Percentiles rank a stretch among this genome's conserved stretches.
Evolutionary conservation across 441 rosid genomes (phyloP).

Genomic region (Gossypium aridum): DNA sequence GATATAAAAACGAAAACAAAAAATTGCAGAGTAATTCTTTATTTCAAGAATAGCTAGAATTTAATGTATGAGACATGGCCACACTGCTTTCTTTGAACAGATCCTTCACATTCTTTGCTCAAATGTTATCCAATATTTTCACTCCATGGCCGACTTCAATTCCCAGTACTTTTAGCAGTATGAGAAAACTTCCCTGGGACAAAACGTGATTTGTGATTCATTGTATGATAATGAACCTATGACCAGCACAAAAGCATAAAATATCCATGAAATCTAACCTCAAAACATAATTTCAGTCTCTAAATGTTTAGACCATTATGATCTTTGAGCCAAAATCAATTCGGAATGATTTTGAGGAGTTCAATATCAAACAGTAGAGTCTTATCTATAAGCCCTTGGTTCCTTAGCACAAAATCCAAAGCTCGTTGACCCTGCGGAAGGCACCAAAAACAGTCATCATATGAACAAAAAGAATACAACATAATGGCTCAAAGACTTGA

Average conservation of each 20-base stretch:
- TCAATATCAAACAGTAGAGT: slow-evolving; percentile 88
- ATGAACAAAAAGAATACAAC: neutral
- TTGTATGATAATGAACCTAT: neutral
- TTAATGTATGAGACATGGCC: neutral
- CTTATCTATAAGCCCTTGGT: slow-evolving; percentile 94
- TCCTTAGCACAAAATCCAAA: slow-evolving; percentile 84
- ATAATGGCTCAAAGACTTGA: slow-evolving; percentile 7
- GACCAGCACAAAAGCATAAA: neutral
- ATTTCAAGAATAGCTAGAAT: neutral
- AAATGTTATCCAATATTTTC: neutral
- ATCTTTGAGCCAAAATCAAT: slow-evolving; percentile 19
- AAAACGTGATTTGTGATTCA: neutral
- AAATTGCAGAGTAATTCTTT: neutral
- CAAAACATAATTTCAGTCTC: neutral
- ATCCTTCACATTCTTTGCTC: neutral
- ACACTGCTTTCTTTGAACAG: slow-evolving; percentile 3
- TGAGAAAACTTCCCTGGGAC: slow-evolving; percentile 7
- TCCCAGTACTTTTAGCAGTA: neutral
- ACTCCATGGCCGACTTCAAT: neutral
- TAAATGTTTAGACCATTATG: neutral
- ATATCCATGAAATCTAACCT: neutral
- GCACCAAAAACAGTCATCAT: neutral
- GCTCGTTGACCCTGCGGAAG: slow-evolving; percentile 84
- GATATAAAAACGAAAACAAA: neutral
- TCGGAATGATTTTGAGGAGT: slow-evolving; percentile 69